Base-by-base conservation (phyloP, 495 filamentous ascomycete species). In the Thozetella sp. region DNA sequence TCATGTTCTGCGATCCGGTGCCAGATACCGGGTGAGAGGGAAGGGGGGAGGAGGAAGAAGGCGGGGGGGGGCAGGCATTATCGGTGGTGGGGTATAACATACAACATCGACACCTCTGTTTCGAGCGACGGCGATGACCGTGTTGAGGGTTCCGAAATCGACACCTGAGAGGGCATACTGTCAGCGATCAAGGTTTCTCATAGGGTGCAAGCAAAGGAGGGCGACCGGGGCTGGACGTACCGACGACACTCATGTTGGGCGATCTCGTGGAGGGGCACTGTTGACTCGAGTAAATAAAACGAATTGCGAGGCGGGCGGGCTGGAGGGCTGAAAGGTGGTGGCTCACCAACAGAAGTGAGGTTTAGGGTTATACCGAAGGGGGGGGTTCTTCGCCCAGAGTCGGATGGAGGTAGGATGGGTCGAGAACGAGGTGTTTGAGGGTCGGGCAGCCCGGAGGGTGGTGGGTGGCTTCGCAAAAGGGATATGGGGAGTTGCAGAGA, bases 51-150 rank as follows among this genome's bases (percentile, higher is more conserved):
- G 23, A 12, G 48, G 37, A 25, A 22, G 53, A 37, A 51, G 26
- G 30, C 25, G n/a, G 51, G 24, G 58, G 15, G 34, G 50, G 46
- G 27, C 19, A 20, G n/a, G 37, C 17, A 19, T 51, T 19, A 48
- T 48, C 10, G 43, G 4, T n/a, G 50, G 37, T 25, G 61, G 63
- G 60, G 37, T 53, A 52, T 61, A 65, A 96, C 93, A 68, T 88
- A 97, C 94, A 76, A 99, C 96, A 84, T 99, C 95, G 73, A 99
- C 96, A 82, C 95, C 95, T 70, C 96, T 90, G 75, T 98, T 98
- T 71, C 94, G 83, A 64, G 95, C 94, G 75, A 98, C 95, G 72
- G 95, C 96, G 76, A 98, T 90, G 70, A 96, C 94, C 64, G 94
- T 97, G 82, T 96, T 97, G 69, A 96, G 90, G 25, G 93, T 91